These are phyloP conservation scores for Mycena leptocephala DNA, from an alignment of 768 basidiomycete species.

Conservation along the genomic window DNA sequence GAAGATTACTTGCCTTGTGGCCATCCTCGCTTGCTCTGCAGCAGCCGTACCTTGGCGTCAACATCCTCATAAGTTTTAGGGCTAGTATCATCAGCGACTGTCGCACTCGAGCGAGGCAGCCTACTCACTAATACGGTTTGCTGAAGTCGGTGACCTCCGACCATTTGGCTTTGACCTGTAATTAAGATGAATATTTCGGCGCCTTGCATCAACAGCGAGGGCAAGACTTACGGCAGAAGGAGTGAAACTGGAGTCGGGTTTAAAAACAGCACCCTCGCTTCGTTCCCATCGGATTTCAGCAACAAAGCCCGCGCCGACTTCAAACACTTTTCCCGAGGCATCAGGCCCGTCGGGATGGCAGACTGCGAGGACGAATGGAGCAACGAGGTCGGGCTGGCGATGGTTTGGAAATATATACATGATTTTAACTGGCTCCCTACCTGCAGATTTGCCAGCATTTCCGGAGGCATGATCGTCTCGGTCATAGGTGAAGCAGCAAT, in stretches of 20 bases:
- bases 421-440: conserved; percentile 51
- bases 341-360: conserved; percentile 89
- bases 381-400: conserved; percentile 88
- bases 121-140: conserved; percentile 76
- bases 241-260: conserved; percentile 91
- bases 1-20: neutral
- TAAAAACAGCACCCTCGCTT: conserved; percentile 90
- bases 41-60: conserved; percentile 68
- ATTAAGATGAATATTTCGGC: neutral
- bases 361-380: conserved; percentile 92
- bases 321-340: conserved; percentile 88
- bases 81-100: conserved; percentile 54
- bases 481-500: conserved; percentile 98
- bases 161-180: conserved; percentile 89
- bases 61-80: conserved; percentile 77
- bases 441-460: conserved; percentile 91
- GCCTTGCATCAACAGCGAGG: neutral
- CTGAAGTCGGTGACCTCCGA: conserved; percentile 85
- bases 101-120: neutral
- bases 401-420: conserved; percentile 18
- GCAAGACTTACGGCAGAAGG: conserved; percentile 83
- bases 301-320: conserved; percentile 93
- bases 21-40: neutral
- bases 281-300: conserved; percentile 96
- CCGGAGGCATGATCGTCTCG: conserved; percentile 94